Conservation (phyloP, 1,284 basidiomycete species). For the Melanopsichium pennsylvanicum region DNA sequence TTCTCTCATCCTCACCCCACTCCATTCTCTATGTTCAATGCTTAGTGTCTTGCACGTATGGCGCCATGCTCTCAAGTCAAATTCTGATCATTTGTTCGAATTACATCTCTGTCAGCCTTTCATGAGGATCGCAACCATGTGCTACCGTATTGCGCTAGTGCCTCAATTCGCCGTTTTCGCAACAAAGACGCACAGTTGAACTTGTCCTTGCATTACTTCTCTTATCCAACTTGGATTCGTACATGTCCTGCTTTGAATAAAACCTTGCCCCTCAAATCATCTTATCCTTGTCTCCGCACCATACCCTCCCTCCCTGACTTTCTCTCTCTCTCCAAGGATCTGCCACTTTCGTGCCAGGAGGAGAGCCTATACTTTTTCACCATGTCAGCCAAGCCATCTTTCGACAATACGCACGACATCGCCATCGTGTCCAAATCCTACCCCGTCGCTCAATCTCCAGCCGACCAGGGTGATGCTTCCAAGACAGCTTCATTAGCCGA, state of each 20-base stretch:
- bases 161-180: no score
- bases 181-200: no score
- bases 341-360: slow-evolving; percentile 21
- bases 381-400: slow-evolving; percentile 36
- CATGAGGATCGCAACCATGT: not conserved
- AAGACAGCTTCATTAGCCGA: slow-evolving; percentile 18
- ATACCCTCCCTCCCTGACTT: not conserved
- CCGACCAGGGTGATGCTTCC: slow-evolving; percentile 14
- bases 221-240: no score
- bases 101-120: not conserved
- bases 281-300: slow-evolving; percentile 8
- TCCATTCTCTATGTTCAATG: not conserved
- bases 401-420: slow-evolving; percentile 25
- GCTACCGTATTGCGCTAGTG: not conserved
- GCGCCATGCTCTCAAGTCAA: not conserved
- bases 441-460: not conserved
- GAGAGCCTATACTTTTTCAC: slow-evolving; percentile 2
- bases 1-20: not conserved
- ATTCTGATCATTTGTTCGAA: slow-evolving; percentile 1
- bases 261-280: not conserved
- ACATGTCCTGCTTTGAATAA: not conserved
- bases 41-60: not conserved
- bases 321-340: slow-evolving; percentile 23
- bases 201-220: no score
- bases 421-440: slow-evolving; percentile 34